Conservation (phyloP, 306 rosid genomes). For the Trichosanthes truncata region DNA sequence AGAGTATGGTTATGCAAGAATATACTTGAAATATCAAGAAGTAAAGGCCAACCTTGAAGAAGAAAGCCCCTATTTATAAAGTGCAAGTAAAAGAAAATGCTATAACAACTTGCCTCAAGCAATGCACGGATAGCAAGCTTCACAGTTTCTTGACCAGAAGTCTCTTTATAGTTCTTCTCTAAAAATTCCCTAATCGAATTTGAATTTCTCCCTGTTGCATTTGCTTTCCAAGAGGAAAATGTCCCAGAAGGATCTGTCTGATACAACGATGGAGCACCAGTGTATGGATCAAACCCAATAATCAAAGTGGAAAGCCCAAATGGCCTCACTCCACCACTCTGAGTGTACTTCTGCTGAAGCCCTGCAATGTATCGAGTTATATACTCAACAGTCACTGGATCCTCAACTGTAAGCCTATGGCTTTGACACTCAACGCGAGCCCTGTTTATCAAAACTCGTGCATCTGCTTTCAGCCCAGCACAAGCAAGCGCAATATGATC, state of each 20-base stretch:
- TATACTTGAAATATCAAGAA: neutral
- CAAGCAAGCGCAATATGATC: conserved; percentile 74
- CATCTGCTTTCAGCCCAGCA: conserved; percentile 98
- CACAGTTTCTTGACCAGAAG: conserved; percentile 58
- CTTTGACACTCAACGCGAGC: conserved; percentile 94
- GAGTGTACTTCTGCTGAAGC: conserved; percentile 97
- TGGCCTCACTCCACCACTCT: conserved; percentile 95
- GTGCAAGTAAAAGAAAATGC: neutral
- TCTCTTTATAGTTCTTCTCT: conserved; percentile 89
- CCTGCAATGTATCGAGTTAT: conserved; percentile 94
- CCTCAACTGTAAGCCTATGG: conserved; percentile 92
- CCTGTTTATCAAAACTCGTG: conserved; percentile 78
- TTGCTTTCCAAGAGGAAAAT: conserved; percentile 95
- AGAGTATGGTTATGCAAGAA: neutral
- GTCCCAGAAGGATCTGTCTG: conserved; percentile 99
- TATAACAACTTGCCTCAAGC: conserved; percentile 41
- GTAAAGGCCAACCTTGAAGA: neutral
- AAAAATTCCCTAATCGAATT: conserved; percentile 84
- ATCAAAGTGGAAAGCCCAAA: conserved; percentile 96
- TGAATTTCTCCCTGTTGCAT: conserved; percentile 91
- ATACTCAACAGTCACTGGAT: conserved; percentile 89
- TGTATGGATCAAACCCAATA: conserved; percentile 88
- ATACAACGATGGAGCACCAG: conserved; percentile 54
- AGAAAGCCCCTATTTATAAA: neutral
- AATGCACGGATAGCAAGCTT: conserved; percentile 61